A percentile compares a stretch with the other conserved stretches of the same genome.
Evolutionary conservation across 768 basidiomycete genomes (phyloP).

Genomic region (Megacollybia marginata): DNA sequence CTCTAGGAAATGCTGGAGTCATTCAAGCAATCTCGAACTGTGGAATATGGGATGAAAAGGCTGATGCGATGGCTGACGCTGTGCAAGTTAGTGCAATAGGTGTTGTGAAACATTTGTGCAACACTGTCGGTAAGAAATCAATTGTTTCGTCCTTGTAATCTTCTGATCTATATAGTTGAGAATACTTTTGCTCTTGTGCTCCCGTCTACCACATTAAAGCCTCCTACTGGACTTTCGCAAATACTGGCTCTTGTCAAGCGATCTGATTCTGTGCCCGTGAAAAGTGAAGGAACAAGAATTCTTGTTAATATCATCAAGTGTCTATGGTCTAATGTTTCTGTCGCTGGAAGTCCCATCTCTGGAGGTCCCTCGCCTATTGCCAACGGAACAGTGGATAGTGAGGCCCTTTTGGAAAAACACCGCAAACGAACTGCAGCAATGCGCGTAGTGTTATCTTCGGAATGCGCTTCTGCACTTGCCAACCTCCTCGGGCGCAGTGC

Average conservation of each 20-base stretch:
- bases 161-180: conserved; percentile 22
- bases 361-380: conserved; percentile 7
- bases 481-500: conserved; percentile 69
- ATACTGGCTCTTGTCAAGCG: conserved; percentile 71
- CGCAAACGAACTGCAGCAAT: conserved; percentile 49
- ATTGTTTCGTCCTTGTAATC: conserved; percentile 1
- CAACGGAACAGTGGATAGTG: conserved; percentile 18
- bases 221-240: conserved; percentile 51
- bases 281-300: conserved; percentile 86
- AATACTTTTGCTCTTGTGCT: conserved; percentile 48
- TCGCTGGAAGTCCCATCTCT: conserved; percentile 8
- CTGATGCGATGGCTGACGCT: conserved; percentile 76
- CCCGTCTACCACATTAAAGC: conserved; percentile 23
- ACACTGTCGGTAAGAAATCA: conserved; percentile 50
- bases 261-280: conserved; percentile 74
- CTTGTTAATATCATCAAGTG: conserved; percentile 82
- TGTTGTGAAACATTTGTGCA: conserved; percentile 83
- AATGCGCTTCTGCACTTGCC: conserved; percentile 55
- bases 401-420: conserved; percentile 32
- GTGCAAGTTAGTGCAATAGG: conserved; percentile 87
- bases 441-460: conserved; percentile 38
- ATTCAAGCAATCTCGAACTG: conserved; percentile 55
- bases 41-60: conserved; percentile 60
- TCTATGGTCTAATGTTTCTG: conserved; percentile 52
- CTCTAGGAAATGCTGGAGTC: conserved; percentile 55